These are phyloP conservation scores for Allium sativum DNA, from an alignment of 106 monocot genomes.

Conservation along the genomic window DNA sequence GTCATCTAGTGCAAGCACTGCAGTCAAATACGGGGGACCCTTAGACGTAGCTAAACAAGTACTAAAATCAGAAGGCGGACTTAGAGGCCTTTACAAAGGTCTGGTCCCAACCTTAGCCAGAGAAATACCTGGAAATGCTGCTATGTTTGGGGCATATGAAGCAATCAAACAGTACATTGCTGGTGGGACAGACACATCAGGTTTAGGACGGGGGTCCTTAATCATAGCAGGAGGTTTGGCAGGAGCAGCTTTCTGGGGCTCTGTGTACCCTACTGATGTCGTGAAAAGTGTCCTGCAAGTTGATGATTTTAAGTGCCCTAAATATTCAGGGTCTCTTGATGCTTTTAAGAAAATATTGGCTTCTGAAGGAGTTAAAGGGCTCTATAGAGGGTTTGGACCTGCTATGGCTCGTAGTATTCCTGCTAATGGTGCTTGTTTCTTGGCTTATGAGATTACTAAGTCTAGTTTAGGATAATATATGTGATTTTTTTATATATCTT, in stretches of 20 bases:
- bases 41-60: constrained; percentile 91
- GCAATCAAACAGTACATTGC: constrained; percentile 58
- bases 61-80: constrained; percentile 60
- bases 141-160: constrained; percentile 89
- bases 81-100: constrained; percentile 71
- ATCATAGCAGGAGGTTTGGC: constrained; percentile 74
- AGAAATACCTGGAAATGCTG: constrained; percentile 87
- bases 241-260: constrained; percentile 64
- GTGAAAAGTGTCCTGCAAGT: constrained; percentile 89
- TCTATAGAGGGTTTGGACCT: constrained; percentile 94
- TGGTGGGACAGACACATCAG: constrained; percentile 61
- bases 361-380: constrained; percentile 70
- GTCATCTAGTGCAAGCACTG: constrained; percentile 22
- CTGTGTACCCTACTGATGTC: constrained; percentile 83
- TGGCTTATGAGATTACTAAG: constrained; percentile 78
- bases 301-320: constrained; percentile 73
- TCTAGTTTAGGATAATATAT: constrained; percentile 50
- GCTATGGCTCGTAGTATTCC: constrained; percentile 90
- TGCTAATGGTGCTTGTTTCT: constrained; percentile 84
- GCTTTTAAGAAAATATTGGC: constrained; percentile 78
- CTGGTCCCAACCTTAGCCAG: constrained; percentile 69
- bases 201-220: constrained; percentile 59
- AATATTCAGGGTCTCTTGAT: constrained; percentile 54
- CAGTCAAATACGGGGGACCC: constrained; percentile 72
- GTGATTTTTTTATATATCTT: too few relatives aligned